Conservation (phyloP, 2,329 filamentous ascomycete species). For the Pyrenophora graminea region DNA sequence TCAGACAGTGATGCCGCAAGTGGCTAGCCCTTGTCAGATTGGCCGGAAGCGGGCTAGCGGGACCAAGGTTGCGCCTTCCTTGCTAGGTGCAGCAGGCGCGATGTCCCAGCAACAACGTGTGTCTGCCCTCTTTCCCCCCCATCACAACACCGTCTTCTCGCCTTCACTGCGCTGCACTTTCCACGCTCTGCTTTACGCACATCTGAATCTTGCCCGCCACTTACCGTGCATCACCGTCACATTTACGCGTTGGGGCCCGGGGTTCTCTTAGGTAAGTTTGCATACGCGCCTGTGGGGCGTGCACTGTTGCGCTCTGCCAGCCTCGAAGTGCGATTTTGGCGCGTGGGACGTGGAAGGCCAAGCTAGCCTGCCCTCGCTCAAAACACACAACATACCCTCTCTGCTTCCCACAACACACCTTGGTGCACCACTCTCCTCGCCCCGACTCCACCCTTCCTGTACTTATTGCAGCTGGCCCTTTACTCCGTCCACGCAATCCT, state of each 20-base stretch:
- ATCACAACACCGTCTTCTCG: conserved; percentile 21
- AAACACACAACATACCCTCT: conserved; percentile 43
- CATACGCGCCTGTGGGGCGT: conserved; percentile 42
- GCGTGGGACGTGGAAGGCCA: conserved; percentile 31
- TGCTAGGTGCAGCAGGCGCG: conserved; percentile 19
- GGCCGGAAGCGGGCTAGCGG: conserved; percentile 33
- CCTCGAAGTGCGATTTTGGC: conserved; percentile 35
- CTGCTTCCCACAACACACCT: conserved; percentile 43
- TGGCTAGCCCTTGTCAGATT: conserved; percentile 37
- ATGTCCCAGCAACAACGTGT: conserved; percentile 24
- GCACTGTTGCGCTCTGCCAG: conserved; percentile 36
- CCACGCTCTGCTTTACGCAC: background rate
- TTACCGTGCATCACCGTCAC: conserved; percentile 8
- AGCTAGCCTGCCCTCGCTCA: conserved; percentile 33
- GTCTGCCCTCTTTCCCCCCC: conserved; percentile 12
- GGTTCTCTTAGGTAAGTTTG: conserved; percentile 31
- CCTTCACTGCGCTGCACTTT: conserved; percentile 19
- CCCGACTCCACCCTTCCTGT: conserved; percentile 29
- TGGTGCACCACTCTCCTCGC: conserved; percentile 35
- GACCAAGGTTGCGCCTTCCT: conserved; percentile 14
- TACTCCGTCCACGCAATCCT: conserved; percentile 33
- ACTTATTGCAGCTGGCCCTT: conserved; percentile 40
- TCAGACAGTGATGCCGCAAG: conserved; percentile 18
- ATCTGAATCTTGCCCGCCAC: conserved; percentile 4
- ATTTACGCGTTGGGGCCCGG: conserved; percentile 30